A percentile compares a stretch with the other conserved stretches of the same genome.
Evolutionary conservation across 1,284 basidiomycete genomes (phyloP).

Genomic region (Coniferiporia sulphurascens): DNA sequence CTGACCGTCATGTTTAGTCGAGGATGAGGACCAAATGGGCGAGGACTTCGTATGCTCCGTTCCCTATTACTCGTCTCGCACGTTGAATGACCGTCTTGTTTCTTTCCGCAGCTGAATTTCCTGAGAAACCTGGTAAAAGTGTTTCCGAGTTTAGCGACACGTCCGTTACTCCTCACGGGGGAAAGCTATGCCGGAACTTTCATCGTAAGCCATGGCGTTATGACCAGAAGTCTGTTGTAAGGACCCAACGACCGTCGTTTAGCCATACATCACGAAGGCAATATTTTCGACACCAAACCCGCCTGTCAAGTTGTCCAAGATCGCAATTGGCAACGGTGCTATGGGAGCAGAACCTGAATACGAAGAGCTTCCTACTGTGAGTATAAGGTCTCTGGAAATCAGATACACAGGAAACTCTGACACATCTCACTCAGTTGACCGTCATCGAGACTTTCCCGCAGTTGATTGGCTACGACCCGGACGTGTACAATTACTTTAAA

Average conservation of each 20-base stretch:
- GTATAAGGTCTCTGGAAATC: constrained; percentile 18
- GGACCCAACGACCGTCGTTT: not conserved
- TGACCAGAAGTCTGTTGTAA: not conserved
- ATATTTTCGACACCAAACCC: constrained; percentile 57
- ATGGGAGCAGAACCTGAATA: constrained; percentile 46
- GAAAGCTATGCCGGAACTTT: constrained; percentile 67
- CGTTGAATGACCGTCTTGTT: not conserved
- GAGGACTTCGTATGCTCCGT: constrained; percentile 54
- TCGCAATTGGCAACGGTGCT: constrained; percentile 66
- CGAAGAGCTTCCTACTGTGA: constrained; percentile 48
- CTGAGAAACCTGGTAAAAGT: constrained; percentile 59
- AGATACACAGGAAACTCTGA: not conserved
- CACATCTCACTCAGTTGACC: constrained; percentile 34
- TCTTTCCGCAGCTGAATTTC: constrained; percentile 51
- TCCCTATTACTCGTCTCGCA: not conserved
- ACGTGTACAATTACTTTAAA: constrained; percentile 62
- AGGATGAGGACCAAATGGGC: constrained; percentile 63
- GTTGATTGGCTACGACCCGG: constrained; percentile 62
- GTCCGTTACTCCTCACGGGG: constrained; percentile 58
- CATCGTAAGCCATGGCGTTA: constrained; percentile 39
- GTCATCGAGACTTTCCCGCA: constrained; percentile 69
- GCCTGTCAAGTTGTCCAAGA: constrained; percentile 63
- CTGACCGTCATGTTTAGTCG: constrained; percentile 33
- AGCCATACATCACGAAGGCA: constrained; percentile 72
- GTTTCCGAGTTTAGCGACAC: constrained; percentile 55